Evolutionary conservation across 2,329 filamentous ascomycete species (phyloP).

Genomic region (Talaromyces albobiverticillius): DNA sequence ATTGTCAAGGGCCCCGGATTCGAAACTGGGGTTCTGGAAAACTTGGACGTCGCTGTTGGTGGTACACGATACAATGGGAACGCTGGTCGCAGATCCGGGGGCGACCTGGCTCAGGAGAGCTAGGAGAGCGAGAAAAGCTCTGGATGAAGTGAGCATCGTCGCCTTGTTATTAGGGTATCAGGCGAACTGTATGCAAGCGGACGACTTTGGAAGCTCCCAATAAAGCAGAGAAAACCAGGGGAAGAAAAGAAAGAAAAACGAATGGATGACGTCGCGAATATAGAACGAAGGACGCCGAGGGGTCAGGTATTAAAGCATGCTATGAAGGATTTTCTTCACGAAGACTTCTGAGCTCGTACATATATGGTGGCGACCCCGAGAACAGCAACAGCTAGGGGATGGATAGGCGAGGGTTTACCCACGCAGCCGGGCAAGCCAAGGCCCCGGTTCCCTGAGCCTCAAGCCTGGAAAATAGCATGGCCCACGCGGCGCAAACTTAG

Average conservation of each 20-base stretch:
- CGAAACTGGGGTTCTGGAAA: slow-evolving; percentile 5
- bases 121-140: not conserved
- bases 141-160: not conserved
- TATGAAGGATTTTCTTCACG: not conserved
- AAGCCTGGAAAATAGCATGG: not conserved
- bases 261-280: not conserved
- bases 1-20: not conserved
- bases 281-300: not conserved
- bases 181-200: not conserved
- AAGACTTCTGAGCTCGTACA: not conserved
- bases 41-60: not conserved
- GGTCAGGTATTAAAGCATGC: not conserved
- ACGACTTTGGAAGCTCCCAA: not conserved
- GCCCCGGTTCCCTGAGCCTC: not conserved
- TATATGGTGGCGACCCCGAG: not conserved
- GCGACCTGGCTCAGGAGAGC: not conserved
- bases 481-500: not conserved
- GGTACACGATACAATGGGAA: not conserved
- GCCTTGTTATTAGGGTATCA: not conserved
- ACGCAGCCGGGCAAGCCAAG: not conserved
- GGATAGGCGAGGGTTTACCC: not conserved
- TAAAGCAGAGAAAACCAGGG: not conserved
- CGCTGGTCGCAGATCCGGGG: not conserved
- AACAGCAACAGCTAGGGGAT: not conserved
- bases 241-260: not conserved